These are phyloP conservation scores for Podospora pseudocomata DNA, from an alignment of 495 filamentous ascomycete species.

Conservation along the genomic window DNA sequence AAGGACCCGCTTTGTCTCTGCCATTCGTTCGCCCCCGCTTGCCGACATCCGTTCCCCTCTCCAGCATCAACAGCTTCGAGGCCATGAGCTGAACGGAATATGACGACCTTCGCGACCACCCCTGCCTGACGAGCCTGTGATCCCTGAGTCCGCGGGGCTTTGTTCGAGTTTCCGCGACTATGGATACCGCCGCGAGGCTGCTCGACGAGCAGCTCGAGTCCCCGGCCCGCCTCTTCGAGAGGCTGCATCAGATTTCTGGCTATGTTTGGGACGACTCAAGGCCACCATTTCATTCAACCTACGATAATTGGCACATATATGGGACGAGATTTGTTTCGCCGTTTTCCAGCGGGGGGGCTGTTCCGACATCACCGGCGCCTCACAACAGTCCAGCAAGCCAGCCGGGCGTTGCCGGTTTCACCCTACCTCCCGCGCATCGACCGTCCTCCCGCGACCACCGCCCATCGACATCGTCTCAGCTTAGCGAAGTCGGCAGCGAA, in stretches of 20 bases:
- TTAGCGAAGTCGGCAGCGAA: conserved; percentile 40
- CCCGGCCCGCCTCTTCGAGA: conserved; percentile 67
- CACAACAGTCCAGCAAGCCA: conserved; percentile 28
- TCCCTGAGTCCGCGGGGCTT: conserved; percentile 21
- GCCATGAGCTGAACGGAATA: conserved; percentile 34
- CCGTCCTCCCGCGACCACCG: conserved; percentile 38
- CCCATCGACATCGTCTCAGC: conserved; percentile 25
- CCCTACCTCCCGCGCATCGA: conserved; percentile 29
- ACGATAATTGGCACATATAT: conserved; percentile 65
- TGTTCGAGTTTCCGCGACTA: conserved; percentile 29
- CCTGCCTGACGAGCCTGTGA: conserved; percentile 28
- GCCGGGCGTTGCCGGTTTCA: conserved; percentile 24
- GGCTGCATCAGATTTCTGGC: conserved; percentile 65
- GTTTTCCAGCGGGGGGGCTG: conserved; percentile 31
- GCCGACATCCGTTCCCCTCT: conserved; percentile 19
- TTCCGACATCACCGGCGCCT: conserved; percentile 25
- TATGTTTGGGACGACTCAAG: conserved; percentile 71
- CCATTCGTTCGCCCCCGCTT: conserved; percentile 20
- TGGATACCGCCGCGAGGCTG: conserved; percentile 47
- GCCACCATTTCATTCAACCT: conserved; percentile 75
- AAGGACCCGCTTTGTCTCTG: conserved; percentile 15
- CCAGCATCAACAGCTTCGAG: conserved; percentile 5
- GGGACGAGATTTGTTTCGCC: conserved; percentile 48
- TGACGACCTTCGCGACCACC: conserved; percentile 37
- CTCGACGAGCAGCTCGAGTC: conserved; percentile 62